Evolutionary conservation across 148 eudicot genomes (phyloP), one percentile per base, ranked within the genome.

Genomic region (Selenicereus undatus): DNA sequence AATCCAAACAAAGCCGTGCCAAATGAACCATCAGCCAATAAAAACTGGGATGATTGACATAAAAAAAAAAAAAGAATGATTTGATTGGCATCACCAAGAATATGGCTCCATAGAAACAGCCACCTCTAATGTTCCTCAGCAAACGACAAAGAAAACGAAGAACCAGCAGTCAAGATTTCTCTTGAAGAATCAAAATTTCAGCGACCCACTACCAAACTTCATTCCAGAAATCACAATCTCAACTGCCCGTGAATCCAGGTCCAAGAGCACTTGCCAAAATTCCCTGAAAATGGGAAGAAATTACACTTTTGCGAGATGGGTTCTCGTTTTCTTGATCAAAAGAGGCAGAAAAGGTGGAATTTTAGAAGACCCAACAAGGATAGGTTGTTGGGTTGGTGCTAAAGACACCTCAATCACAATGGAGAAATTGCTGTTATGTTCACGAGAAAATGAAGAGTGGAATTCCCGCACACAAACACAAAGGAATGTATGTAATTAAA

Each of bases 361-460:
- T 79, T 22, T 52, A 10, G 13, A 48, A 12, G 52, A 9, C 5
- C 52, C 52, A 10, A 10, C 52, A 48, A 11, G 52, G 52, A 48
- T 11, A 48, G 52, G 52, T 56, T 17, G 62, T 56, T 17, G 20
- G 20, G 62, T 56, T 56, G 22, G 21, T 6, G 62, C 62, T 56
- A 56, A 51, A 30, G 51, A 75, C 83, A 81, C 68, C 86, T 80
- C 83, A 77, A 80, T 32, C 62, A 78, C 42, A 84, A 27, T 72
- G 81, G 83, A 48, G 65, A 76, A 71, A 58, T n/a, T 20, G 79
- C 83, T 81, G 83, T 74, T 0, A 48, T 48, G 52, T 12, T 48
- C 52, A 48, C 52, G 0, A 48, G 52, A 48, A 4, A 12, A 48
- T 48, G 52, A 48, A 48, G 52, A 48, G 10, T 11, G 52, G 0